Evolutionary conservation across 192 early-diverging fungal genomes (phyloP).

Genomic region (Coemansia sp.): DNA sequence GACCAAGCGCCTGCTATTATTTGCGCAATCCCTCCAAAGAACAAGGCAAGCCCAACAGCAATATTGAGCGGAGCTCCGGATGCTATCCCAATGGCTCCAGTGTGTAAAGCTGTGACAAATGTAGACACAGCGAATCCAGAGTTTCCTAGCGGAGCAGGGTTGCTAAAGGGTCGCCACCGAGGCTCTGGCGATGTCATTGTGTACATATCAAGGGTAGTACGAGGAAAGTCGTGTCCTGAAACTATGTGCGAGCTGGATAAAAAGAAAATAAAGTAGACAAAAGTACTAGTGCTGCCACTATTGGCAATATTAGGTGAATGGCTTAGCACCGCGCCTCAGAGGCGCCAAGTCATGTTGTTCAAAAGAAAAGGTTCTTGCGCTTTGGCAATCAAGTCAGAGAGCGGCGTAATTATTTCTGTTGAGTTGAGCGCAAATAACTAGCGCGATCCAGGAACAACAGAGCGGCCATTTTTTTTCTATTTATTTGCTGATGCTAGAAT

Average conservation of each 20-base stretch:
- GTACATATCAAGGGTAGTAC: constrained; percentile 14
- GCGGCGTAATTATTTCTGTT: neutral
- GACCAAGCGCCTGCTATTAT: constrained; percentile 41
- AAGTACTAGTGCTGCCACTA: neutral
- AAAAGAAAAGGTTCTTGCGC: neutral
- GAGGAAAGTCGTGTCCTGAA: neutral
- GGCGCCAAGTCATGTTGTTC: neutral
- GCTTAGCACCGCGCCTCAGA: neutral
- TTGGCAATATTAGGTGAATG: neutral
- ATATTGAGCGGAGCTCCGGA: constrained; percentile 42
- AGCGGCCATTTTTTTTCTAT: constrained; percentile 22
- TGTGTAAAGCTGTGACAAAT: constrained; percentile 38
- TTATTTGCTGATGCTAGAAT: neutral
- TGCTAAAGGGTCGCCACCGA: constrained; percentile 35
- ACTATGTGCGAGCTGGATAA: neutral
- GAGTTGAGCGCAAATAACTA: neutral
- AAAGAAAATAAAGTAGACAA: neutral
- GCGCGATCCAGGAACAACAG: neutral
- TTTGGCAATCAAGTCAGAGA: neutral
- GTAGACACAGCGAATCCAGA: constrained; percentile 49
- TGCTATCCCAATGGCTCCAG: constrained; percentile 38
- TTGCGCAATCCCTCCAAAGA: constrained; percentile 46
- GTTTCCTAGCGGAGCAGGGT: constrained; percentile 48
- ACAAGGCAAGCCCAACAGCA: constrained; percentile 41
- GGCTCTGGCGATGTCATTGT: constrained; percentile 23